These are phyloP conservation scores for Coemansia asiatica DNA, from an alignment of 192 early-diverging fungal genomes.

Conservation along the genomic window DNA sequence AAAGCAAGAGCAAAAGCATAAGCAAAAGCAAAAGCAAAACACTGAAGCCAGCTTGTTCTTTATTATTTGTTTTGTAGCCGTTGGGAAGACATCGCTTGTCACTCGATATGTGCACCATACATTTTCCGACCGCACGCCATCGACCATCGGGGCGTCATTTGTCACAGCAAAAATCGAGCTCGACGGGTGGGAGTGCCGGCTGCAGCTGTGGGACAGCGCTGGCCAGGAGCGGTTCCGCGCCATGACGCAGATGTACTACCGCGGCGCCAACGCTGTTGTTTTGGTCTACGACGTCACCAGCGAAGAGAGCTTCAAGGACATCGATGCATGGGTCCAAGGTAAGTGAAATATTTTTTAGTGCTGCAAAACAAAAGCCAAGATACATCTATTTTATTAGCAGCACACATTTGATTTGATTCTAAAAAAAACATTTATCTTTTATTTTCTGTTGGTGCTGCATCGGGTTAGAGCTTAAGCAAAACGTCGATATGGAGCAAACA, in stretches of 20 bases:
- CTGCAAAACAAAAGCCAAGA: too few species aligned
- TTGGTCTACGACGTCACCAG: constrained; percentile 75
- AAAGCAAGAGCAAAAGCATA: constrained; percentile 14
- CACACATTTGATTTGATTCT: too few species aligned
- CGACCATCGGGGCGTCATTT: constrained; percentile 77
- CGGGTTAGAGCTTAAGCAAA: constrained; percentile 59
- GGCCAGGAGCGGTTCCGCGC: constrained; percentile 75
- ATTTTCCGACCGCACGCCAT: constrained; percentile 72
- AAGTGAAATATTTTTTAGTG: neutral
- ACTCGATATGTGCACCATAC: constrained; percentile 72
- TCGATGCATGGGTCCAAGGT: constrained; percentile 66
- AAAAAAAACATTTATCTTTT: neutral
- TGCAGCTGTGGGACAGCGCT: constrained; percentile 76
- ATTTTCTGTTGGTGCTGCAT: neutral
- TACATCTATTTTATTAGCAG: too few species aligned
- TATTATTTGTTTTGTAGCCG: constrained; percentile 51
- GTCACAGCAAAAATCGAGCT: constrained; percentile 74
- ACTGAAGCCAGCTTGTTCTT: too few species aligned
- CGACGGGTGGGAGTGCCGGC: constrained; percentile 72
- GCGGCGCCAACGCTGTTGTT: constrained; percentile 70
- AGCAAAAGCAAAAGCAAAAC: too few species aligned
- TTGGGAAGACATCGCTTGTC: constrained; percentile 79
- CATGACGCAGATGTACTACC: constrained; percentile 77
- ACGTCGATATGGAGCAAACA: constrained; percentile 63
- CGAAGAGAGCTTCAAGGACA: constrained; percentile 67